Evolutionary conservation across 78 protist species (phyloP).

Genomic region (Cyanophora paradoxa): DNA sequence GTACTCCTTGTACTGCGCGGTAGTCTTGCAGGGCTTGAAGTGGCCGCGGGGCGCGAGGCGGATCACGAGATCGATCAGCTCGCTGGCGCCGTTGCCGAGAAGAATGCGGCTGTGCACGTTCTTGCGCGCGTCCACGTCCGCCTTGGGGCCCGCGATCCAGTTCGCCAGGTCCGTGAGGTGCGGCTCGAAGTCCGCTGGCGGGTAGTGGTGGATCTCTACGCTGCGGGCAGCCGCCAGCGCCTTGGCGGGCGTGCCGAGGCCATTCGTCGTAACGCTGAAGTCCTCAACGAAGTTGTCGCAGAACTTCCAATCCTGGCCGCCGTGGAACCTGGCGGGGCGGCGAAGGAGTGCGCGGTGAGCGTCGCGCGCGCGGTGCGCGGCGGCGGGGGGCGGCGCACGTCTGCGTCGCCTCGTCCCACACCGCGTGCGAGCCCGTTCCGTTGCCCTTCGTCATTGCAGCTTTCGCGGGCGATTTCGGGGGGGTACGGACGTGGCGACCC

Average conservation of each 20-base stretch:
- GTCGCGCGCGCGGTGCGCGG: too few relatives aligned
- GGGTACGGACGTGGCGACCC: too few relatives aligned
- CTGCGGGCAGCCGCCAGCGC: conserved; percentile 4
- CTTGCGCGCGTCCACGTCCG: background rate
- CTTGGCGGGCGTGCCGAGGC: background rate
- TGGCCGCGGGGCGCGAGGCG: too few relatives aligned
- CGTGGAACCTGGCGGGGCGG: too few relatives aligned
- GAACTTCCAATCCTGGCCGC: conserved; percentile 5
- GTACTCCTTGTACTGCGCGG: conserved; percentile 15
- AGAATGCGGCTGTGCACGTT: too few relatives aligned
- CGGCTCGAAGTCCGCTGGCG: conserved; percentile 9
- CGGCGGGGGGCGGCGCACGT: too few relatives aligned
- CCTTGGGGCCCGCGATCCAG: background rate
- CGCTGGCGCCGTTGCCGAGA: conserved; percentile 12
- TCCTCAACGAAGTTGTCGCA: conserved; percentile 10
- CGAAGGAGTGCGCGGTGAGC: too few relatives aligned
- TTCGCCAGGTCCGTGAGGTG: background rate
- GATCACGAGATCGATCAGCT: conserved; percentile 9
- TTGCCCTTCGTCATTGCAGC: too few relatives aligned
- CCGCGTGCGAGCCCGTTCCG: too few relatives aligned
- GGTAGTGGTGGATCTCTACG: background rate
- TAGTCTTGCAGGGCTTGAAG: too few relatives aligned
- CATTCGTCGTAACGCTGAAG: conserved; percentile 8
- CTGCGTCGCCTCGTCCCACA: too few relatives aligned
- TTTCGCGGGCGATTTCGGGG: too few relatives aligned